Base-by-base conservation (phyloP, 805 yeast genomes). In the Zygosaccharomyces kombuchaensis region DNA sequence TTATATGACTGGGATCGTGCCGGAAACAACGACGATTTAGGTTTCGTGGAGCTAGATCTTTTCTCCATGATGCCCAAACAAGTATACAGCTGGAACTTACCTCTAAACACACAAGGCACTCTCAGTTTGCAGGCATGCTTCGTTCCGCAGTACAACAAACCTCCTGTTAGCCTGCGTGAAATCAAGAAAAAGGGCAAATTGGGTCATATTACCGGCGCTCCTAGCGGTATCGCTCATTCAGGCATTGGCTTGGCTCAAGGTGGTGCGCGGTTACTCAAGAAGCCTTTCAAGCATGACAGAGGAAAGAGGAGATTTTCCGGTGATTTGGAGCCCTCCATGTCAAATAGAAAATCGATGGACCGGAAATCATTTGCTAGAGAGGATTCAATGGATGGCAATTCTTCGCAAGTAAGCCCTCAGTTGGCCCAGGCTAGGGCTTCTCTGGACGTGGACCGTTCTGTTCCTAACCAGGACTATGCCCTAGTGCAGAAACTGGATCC, bases 1-100 rank as follows among this genome's bases (percentile, higher is more conserved):
- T 78, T 82, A 13, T 77, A 67, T 57, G 93, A 86, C 63, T 86
- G 91, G 91, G 93, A 86, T 65, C 73, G 83, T 60, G 76, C 89
- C 19, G 90, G 87, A 51, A 77, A 74, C 42, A 79, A 82, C 63
- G 85, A 80, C 51, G 60, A 73, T 19, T 63, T 86, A 41, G 90
- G 90, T 35, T 55, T 65, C 27, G 76, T 74, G 6, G 52, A 50
- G 1, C 51, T 85, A 29, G 82, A 82, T 53, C 62, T 82, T 13
- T 64, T 77, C 1, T 49, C 70, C 2, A 54, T 85, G 34, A 69
- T 69, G n/a, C 76, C 81, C 1, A 66, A 66, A 21, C 61, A 72
- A 34, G 56, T 72, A 10, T 70, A 76, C 30, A 69, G 71, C 9
- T 71, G 82, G 55, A 69, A 71, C 17, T 74, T 75, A 35, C 65